Evolutionary conservation across 192 early-diverging fungal genomes (phyloP).

Genomic region (Umbelopsis ramanniana): DNA sequence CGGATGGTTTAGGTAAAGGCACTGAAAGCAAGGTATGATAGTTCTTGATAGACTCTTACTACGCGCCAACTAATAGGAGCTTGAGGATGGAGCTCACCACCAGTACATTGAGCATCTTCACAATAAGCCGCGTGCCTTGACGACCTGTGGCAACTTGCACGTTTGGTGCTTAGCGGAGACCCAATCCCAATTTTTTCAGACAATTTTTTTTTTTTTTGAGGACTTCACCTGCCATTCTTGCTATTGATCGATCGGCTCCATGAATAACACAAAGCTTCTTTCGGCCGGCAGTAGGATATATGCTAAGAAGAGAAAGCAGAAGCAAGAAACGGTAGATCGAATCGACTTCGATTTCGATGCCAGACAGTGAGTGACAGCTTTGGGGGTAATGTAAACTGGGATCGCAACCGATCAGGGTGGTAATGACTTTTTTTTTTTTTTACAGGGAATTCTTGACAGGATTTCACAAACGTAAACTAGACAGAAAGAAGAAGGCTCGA

Average conservation of each 20-base stretch:
- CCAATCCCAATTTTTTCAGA: neutral
- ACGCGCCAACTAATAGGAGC: slow-evolving; percentile 74
- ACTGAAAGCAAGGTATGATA: neutral
- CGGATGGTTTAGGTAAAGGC: neutral
- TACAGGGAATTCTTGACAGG: slow-evolving; percentile 72
- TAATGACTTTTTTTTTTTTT: neutral
- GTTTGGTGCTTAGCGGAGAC: neutral
- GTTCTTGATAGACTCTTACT: slow-evolving; percentile 50
- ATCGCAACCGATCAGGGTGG: neutral
- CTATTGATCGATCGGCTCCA: slow-evolving; percentile 2
- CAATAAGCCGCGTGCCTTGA: neutral
- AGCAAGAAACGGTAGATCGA: slow-evolving; percentile 63
- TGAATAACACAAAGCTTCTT: slow-evolving; percentile 62
- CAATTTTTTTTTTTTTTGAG: slow-evolving; percentile 4
- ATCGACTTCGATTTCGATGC: slow-evolving; percentile 67
- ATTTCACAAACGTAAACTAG: slow-evolving; percentile 78
- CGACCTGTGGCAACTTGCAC: neutral
- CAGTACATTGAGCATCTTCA: slow-evolving; percentile 39
- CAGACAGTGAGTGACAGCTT: slow-evolving; percentile 53
- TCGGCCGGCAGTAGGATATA: slow-evolving; percentile 65
- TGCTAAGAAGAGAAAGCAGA: slow-evolving; percentile 72
- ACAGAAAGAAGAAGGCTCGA: slow-evolving; percentile 65
- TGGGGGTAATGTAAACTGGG: neutral
- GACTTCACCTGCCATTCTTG: neutral
- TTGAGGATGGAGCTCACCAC: slow-evolving; percentile 47